phyloP scores from a whole-genome alignment of 352 stramenopile genomes.

The Pilasporangium apinafurcum region DNA sequence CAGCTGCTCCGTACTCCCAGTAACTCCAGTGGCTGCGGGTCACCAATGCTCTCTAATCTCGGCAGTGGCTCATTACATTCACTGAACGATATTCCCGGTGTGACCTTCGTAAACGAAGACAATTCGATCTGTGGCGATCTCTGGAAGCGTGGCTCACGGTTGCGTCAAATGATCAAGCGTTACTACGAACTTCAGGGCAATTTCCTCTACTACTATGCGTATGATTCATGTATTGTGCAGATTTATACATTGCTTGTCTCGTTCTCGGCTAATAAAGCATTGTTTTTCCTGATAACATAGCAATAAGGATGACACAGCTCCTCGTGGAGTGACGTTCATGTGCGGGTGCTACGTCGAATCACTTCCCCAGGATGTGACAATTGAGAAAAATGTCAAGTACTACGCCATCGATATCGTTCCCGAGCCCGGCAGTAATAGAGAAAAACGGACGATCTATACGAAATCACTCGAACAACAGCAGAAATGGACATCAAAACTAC shows the following conservation, averaged over 20 bases:
- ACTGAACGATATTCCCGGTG: constrained; percentile 19
- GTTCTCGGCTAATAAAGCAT: background rate
- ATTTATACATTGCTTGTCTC: background rate
- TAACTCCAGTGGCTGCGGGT: no score
- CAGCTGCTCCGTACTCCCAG: constrained; percentile 12
- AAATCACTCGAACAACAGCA: constrained; percentile 67
- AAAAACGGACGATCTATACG: constrained; percentile 82
- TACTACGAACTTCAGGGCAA: constrained; percentile 84
- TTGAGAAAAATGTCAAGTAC: constrained; percentile 79
- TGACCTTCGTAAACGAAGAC: constrained; percentile 21
- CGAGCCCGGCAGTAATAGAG: constrained; percentile 50
- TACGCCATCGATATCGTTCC: constrained; percentile 86
- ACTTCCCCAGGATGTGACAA: constrained; percentile 38
- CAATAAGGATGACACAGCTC: constrained; percentile 58
- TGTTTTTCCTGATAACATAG: constrained; percentile 9
- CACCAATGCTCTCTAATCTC: constrained; percentile 11
- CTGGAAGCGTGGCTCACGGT: constrained; percentile 69
- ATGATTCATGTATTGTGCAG: constrained; percentile 8
- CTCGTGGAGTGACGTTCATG: constrained; percentile 72
- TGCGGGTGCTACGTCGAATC: constrained; percentile 77
- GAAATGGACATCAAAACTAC: constrained; percentile 71
- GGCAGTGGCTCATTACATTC: no score
- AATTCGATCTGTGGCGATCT: constrained; percentile 48
- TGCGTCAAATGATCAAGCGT: constrained; percentile 85
- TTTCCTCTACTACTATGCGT: constrained; percentile 87